Evolutionary conservation across 2,329 filamentous ascomycete species (phyloP).

Genomic region (Cercospora brassicicola): DNA sequence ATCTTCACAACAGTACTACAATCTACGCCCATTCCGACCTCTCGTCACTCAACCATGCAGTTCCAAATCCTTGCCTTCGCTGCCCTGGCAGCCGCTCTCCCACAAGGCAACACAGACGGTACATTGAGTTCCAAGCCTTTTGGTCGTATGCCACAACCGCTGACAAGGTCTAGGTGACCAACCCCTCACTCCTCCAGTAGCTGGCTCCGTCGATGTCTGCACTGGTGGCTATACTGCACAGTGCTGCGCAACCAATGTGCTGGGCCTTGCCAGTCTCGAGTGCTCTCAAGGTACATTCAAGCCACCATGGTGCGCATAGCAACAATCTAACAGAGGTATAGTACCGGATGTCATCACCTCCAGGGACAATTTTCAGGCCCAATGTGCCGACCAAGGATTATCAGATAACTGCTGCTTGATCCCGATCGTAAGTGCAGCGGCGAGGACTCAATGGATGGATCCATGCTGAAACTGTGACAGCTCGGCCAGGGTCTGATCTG

Average conservation of each 20-base stretch:
- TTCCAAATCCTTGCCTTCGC: neutral
- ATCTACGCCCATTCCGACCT: neutral
- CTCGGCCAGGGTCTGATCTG: constrained; percentile 10
- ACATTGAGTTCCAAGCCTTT: neutral
- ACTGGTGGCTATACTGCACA: constrained; percentile 1
- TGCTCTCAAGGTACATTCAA: constrained; percentile 1
- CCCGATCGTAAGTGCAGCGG: neutral
- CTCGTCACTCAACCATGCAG: neutral
- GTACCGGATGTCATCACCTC: constrained; percentile 4
- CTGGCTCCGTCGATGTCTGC: constrained; percentile 1
- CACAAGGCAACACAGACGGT: neutral
- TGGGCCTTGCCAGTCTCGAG: constrained; percentile 6
- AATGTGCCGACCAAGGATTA: constrained; percentile 4
- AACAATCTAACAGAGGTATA: neutral
- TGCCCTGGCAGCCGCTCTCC: neutral
- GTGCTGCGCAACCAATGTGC: constrained; percentile 11
- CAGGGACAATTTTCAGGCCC: neutral
- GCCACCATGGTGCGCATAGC: neutral
- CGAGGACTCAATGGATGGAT: neutral
- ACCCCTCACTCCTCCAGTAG: neutral
- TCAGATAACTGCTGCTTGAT: constrained; percentile 4
- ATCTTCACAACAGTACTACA: neutral
- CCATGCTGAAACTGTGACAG: neutral
- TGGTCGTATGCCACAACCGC: neutral
- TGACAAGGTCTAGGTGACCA: neutral